Evolutionary conservation across 768 basidiomycete species (phyloP).

Genomic region (Phylloporus sp.): DNA sequence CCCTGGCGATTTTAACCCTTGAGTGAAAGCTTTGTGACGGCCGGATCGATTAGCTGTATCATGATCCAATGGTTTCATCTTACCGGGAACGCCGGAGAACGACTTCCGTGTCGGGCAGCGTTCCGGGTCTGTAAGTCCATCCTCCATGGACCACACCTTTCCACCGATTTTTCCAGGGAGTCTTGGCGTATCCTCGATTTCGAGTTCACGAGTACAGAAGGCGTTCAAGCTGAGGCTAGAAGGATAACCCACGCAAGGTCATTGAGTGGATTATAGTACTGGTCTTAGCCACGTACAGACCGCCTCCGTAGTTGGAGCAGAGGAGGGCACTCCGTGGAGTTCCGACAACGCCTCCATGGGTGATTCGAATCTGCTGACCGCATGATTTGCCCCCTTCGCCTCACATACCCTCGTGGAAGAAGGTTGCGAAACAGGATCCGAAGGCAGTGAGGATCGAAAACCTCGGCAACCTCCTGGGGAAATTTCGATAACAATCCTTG

Average conservation of each 20-base stretch:
- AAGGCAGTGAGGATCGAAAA: slow-evolving; percentile 18
- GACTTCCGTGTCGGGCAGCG: slow-evolving; percentile 8
- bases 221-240: neutral
- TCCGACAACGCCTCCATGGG: slow-evolving; percentile 14
- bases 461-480: slow-evolving; percentile 9
- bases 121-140: slow-evolving; percentile 5
- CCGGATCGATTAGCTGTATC: slow-evolving; percentile 1
- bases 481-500: neutral
- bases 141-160: neutral
- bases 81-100: slow-evolving; percentile 2
- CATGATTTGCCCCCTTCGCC: slow-evolving; percentile 12
- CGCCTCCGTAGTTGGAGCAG: neutral
- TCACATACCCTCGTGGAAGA: slow-evolving; percentile 16
- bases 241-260: neutral
- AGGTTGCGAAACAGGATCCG: slow-evolving; percentile 19
- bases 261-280: neutral
- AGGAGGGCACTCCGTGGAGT: slow-evolving; percentile 20
- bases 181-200: neutral
- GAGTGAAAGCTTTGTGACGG: neutral
- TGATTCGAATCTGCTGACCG: slow-evolving; percentile 2
- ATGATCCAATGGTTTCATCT: slow-evolving; percentile 8
- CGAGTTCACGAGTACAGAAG: neutral
- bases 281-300: slow-evolving; percentile 1
- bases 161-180: neutral
- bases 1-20: slow-evolving; percentile 8